Percentiles rank a stretch among this genome's conserved stretches.
phyloP scores from a whole-genome alignment of 2,329 filamentous ascomycete species.

The Oidium heveae region DNA sequence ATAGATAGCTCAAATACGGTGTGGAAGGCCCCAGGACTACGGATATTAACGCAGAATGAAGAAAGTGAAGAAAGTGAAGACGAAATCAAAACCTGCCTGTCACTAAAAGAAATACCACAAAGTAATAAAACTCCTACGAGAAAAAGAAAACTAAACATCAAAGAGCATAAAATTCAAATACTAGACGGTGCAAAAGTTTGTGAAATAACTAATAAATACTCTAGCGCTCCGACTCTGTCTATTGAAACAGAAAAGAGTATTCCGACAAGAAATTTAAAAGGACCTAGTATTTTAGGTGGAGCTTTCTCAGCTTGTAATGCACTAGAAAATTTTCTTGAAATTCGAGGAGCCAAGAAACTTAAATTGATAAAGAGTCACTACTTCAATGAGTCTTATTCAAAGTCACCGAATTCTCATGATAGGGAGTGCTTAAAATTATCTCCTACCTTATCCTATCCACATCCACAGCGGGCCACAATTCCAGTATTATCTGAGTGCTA shows the following conservation, averaged over 20 bases:
- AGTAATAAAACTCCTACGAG: constrained; percentile 17
- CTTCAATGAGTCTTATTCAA: constrained; percentile 3
- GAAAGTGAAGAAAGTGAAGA: constrained; percentile 16
- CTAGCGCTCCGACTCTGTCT: not conserved
- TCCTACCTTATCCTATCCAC: not conserved
- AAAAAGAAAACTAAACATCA: constrained; percentile 16
- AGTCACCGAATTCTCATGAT: not conserved
- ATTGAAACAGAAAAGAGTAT: not conserved
- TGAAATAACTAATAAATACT: too few relatives aligned
- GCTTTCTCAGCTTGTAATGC: constrained; percentile 18
- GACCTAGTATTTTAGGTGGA: constrained; percentile 4
- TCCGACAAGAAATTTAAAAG: constrained; percentile 5
- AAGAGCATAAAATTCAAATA: constrained; percentile 1
- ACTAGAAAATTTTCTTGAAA: constrained; percentile 24
- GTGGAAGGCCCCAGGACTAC: constrained; percentile 23
- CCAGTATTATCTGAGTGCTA: constrained; percentile 5
- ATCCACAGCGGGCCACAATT: not conserved
- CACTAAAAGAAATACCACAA: constrained; percentile 5
- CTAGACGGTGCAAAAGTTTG: not conserved
- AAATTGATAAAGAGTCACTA: constrained; percentile 11
- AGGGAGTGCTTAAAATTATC: not conserved
- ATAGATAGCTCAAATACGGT: constrained; percentile 18
- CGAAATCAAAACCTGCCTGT: constrained; percentile 12
- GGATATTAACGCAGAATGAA: constrained; percentile 18
- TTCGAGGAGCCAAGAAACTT: constrained; percentile 16